A percentile compares a stretch with the other conserved stretches of the same genome.
These are phyloP conservation scores for Cladophialophora yegresii DNA, from an alignment of 2,329 filamentous ascomycete species.

Conservation along the genomic window DNA sequence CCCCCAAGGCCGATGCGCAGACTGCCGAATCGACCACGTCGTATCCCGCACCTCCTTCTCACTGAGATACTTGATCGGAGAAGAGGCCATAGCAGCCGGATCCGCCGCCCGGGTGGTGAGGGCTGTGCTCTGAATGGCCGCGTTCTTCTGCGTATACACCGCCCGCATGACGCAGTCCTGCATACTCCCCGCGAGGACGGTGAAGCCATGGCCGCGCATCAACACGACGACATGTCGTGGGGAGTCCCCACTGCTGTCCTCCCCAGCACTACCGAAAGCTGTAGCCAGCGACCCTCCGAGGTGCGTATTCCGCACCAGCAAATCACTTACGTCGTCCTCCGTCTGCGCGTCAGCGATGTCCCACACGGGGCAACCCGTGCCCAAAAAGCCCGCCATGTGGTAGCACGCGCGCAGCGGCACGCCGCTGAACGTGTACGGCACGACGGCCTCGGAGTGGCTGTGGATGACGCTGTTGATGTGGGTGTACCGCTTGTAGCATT, in stretches of 20 bases:
- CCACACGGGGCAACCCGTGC: constrained; percentile 37
- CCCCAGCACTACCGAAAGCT: constrained; percentile 39
- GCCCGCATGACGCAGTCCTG: constrained; percentile 47
- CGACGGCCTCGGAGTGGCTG: constrained; percentile 48
- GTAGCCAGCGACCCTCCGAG: constrained; percentile 44
- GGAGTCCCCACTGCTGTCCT: background rate
- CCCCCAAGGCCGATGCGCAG: constrained; percentile 21
- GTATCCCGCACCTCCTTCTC: constrained; percentile 19
- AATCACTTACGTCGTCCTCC: constrained; percentile 40
- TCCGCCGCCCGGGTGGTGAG: background rate
- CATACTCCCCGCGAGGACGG: constrained; percentile 44
- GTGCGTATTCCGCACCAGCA: constrained; percentile 44
- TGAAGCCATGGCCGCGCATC: constrained; percentile 52
- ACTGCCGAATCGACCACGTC: constrained; percentile 6
- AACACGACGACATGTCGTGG: constrained; percentile 42
- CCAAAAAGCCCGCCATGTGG: constrained; percentile 50
- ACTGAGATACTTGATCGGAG: constrained; percentile 19
- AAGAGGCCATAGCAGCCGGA: background rate
- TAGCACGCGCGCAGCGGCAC: constrained; percentile 46
- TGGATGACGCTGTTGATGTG: constrained; percentile 48
- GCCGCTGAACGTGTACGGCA: constrained; percentile 44
- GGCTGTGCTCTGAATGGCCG: constrained; percentile 44
- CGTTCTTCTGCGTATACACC: constrained; percentile 51
- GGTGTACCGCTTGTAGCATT: constrained; percentile 48
- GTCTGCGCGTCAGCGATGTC: constrained; percentile 40